phyloP scores from a whole-genome alignment of 164 flowering plant genomes.

The Magnolia changhungtana region DNA sequence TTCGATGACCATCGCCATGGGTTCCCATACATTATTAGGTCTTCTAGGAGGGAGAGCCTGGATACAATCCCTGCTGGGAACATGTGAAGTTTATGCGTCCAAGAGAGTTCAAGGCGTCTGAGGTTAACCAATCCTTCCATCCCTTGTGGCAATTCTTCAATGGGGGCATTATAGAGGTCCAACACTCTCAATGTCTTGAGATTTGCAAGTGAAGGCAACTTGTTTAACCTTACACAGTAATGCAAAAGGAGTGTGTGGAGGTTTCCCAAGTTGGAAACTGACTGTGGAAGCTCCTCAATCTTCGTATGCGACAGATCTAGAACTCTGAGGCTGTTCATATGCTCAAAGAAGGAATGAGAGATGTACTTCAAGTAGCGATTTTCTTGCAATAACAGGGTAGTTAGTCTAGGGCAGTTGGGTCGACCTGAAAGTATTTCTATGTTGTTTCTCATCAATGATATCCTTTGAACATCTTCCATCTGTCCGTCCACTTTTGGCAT shows the following conservation, averaged over 20 bases:
- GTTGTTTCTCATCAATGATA: background rate
- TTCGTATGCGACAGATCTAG: background rate
- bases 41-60: background rate
- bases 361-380: background rate
- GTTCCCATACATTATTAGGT: background rate
- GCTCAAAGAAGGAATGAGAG: background rate
- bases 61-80: background rate
- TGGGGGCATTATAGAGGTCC: background rate
- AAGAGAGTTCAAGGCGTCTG: background rate
- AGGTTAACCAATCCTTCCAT: constrained; percentile 6
- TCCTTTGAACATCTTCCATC: background rate
- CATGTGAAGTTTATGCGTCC: background rate
- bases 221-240: background rate
- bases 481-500: background rate
- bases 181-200: constrained; percentile 3
- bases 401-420: background rate
- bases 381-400: background rate
- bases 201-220: background rate
- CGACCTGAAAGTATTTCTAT: background rate
- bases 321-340: background rate
- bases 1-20: background rate
- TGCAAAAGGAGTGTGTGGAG: background rate
- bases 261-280: background rate
- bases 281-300: background rate
- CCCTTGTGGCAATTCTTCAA: background rate